These are phyloP conservation scores for Tetrapisispora namnaoensis DNA, from an alignment of 805 yeast species.

Conservation along the genomic window DNA sequence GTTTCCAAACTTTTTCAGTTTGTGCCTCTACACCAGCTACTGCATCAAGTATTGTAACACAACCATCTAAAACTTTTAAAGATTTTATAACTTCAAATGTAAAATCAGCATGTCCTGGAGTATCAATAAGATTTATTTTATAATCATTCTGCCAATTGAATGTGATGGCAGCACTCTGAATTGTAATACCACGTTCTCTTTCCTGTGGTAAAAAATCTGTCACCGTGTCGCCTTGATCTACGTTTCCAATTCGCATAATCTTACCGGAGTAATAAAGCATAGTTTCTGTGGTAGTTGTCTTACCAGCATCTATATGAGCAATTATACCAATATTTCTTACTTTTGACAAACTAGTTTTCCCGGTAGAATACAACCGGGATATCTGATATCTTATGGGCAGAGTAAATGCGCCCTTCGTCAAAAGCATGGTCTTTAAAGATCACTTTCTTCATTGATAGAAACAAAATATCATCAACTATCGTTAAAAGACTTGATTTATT, in stretches of 20 bases:
- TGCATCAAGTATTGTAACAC: conserved; percentile 84
- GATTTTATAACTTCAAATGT: conserved; percentile 90
- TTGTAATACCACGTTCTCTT: conserved; percentile 87
- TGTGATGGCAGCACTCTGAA: conserved; percentile 92
- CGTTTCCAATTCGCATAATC: conserved; percentile 76
- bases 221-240: conserved; percentile 93
- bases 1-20: conserved; percentile 94
- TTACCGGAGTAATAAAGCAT: conserved; percentile 86
- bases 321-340: conserved; percentile 89
- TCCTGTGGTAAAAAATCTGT: conserved; percentile 89
- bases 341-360: conserved; percentile 7
- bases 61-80: conserved; percentile 86
- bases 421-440: not conserved
- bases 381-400: not conserved
- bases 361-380: not conserved
- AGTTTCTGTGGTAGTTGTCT: conserved; percentile 94
- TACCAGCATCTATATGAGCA: conserved; percentile 99
- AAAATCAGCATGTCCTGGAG: conserved; percentile 98
- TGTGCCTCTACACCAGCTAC: conserved; percentile 99
- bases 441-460: not conserved
- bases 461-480: not conserved
- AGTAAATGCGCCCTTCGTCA: not conserved
- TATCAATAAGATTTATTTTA: conserved; percentile 81
- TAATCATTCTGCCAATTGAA: conserved; percentile 66
- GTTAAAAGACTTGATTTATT: not conserved